Conservation (phyloP, 2,329 filamentous ascomycete genomes). For the Drechslera avenae region DNA sequence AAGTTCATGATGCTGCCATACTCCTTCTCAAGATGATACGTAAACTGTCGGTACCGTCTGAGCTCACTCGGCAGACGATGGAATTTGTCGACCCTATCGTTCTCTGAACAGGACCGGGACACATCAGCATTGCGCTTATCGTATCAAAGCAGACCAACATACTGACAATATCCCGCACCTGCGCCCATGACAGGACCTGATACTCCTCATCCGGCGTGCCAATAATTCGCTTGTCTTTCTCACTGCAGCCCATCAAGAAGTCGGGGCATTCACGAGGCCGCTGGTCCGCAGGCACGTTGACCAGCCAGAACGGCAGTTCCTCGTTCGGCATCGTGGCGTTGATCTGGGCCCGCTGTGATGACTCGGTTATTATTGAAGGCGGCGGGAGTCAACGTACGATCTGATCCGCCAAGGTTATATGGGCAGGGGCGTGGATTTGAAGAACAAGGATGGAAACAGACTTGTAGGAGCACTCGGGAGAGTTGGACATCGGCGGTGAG, state of each 20-base stretch:
- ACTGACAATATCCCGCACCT: conserved; percentile 65
- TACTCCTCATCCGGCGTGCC: conserved; percentile 72
- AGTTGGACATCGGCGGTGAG: conserved; percentile 3
- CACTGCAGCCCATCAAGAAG: conserved; percentile 66
- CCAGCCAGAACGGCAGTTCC: conserved; percentile 74
- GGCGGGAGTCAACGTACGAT: not conserved
- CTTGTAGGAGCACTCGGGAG: conserved; percentile 7
- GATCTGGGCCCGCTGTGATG: not conserved
- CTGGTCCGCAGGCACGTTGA: conserved; percentile 70
- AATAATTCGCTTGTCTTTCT: conserved; percentile 74
- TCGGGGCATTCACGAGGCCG: conserved; percentile 72
- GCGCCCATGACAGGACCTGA: conserved; percentile 67
- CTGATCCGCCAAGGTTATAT: conserved; percentile 5
- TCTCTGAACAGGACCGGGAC: conserved; percentile 44
- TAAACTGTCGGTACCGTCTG: conserved; percentile 76
- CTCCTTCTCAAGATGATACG: conserved; percentile 64
- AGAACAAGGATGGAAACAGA: conserved; percentile 19
- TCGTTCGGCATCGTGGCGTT: conserved; percentile 12
- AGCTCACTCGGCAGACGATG: conserved; percentile 77
- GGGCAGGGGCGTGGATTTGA: conserved; percentile 6
- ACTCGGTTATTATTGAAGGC: not conserved
- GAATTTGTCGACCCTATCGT: conserved; percentile 76
- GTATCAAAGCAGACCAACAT: conserved; percentile 14
- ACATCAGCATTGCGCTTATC: conserved; percentile 9
- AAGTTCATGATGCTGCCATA: conserved; percentile 82